Conservation (phyloP, 352 stramenopile species). For the Phytophthora cactorum region DNA sequence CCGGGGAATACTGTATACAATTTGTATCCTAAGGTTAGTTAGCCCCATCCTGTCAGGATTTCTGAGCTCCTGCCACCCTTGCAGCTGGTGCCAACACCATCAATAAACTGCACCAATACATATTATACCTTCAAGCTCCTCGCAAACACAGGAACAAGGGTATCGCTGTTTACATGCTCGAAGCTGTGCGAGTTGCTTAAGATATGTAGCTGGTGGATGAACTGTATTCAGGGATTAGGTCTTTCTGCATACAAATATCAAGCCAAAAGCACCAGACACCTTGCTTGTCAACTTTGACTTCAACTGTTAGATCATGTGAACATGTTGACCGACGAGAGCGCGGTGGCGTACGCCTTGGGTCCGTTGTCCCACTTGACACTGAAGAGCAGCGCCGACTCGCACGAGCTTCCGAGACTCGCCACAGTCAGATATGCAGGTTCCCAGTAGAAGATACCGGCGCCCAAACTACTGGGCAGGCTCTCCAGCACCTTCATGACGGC, state of each 20-base stretch:
- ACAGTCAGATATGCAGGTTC: constrained; percentile 33
- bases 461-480: constrained; percentile 22
- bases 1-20: too few species aligned
- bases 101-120: too few species aligned
- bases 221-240: too few species aligned
- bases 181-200: too few species aligned
- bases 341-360: constrained; percentile 24
- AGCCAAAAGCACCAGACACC: too few species aligned
- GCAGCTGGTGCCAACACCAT: constrained; percentile 9
- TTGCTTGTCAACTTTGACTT: not conserved
- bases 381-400: constrained; percentile 38
- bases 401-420: constrained; percentile 33
- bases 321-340: constrained; percentile 32
- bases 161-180: too few species aligned
- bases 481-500: constrained; percentile 32
- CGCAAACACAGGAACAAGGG: too few species aligned
- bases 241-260: too few species aligned
- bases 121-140: too few species aligned
- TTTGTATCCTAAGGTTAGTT: too few species aligned
- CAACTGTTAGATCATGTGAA: constrained; percentile 12
- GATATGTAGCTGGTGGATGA: too few species aligned
- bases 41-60: constrained; percentile 9
- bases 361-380: constrained; percentile 34
- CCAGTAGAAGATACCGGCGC: constrained; percentile 42
- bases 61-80: constrained; percentile 1